phyloP scores from a whole-genome alignment of 176 grass and related monocot species.

The Panicum miliaceum region DNA sequence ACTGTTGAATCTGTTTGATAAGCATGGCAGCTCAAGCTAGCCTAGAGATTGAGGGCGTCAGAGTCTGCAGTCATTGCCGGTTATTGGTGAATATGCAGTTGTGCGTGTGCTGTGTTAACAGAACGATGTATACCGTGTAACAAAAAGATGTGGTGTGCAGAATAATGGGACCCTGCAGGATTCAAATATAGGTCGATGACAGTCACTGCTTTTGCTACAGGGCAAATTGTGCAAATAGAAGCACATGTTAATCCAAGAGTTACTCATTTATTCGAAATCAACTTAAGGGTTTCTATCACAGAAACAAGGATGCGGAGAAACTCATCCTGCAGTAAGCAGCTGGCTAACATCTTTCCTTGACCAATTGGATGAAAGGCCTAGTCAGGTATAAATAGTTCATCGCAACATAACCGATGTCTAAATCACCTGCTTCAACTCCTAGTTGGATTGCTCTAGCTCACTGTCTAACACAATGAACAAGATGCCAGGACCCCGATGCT shows the following conservation, averaged over 20 bases:
- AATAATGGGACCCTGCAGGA: background rate
- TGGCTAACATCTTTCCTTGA: slow-evolving; percentile 7
- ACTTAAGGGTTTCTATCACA: background rate
- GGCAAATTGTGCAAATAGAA: background rate
- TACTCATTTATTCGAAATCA: slow-evolving; percentile 28
- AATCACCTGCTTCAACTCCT: background rate
- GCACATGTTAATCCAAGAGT: background rate
- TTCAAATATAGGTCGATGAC: background rate
- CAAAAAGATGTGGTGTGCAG: too few relatives aligned
- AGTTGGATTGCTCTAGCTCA: background rate
- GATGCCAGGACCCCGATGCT: background rate
- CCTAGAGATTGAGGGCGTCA: too few relatives aligned
- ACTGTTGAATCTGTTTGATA: too few relatives aligned
- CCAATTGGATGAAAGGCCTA: background rate
- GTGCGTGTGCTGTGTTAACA: too few relatives aligned
- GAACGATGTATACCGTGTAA: too few relatives aligned
- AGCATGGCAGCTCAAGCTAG: too few relatives aligned
- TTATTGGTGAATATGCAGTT: too few relatives aligned
- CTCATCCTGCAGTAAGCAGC: background rate
- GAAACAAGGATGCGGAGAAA: background rate
- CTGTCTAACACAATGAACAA: background rate
- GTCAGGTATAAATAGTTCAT: background rate
- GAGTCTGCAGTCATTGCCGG: too few relatives aligned
- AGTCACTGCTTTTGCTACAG: background rate
- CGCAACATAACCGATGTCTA: background rate